Evolutionary conservation across 352 stramenopile genomes (phyloP).

Genomic region (Lagenidium giganteum): DNA sequence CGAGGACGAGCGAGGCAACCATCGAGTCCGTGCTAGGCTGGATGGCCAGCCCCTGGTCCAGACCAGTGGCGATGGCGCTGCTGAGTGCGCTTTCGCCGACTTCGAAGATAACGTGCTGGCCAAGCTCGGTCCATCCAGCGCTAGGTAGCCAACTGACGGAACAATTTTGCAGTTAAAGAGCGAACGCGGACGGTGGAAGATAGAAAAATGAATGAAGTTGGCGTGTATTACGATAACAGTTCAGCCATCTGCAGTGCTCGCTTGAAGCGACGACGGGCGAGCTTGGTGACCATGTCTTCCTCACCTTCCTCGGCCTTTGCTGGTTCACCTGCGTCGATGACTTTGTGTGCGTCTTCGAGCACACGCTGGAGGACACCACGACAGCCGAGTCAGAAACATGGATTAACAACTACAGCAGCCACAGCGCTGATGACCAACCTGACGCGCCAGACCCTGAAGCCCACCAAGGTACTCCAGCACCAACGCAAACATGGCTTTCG

Average conservation of each 20-base stretch:
- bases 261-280: constrained; percentile 72
- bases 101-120: constrained; percentile 1
- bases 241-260: constrained; percentile 72
- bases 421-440: constrained; percentile 21
- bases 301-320: constrained; percentile 41
- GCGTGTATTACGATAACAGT: constrained; percentile 49
- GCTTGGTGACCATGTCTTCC: constrained; percentile 47
- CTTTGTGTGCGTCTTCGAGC: constrained; percentile 55
- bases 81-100: too few relatives aligned
- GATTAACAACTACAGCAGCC: neutral
- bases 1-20: constrained; percentile 43
- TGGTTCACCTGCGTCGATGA: constrained; percentile 60
- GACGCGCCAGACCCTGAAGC: constrained; percentile 57
- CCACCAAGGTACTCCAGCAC: constrained; percentile 70
- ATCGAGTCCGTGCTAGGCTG: constrained; percentile 51
- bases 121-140: neutral
- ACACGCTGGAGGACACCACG: constrained; percentile 46
- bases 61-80: too few relatives aligned
- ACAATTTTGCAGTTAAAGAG: too few relatives aligned
- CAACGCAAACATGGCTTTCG: constrained; percentile 74
- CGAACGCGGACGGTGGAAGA: too few relatives aligned
- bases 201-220: too few relatives aligned
- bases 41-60: constrained; percentile 34
- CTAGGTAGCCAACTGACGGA: constrained; percentile 4
- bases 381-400: neutral